Base-by-base conservation (phyloP, 352 stramenopile species). In the Labyrinthula sp. region DNA sequence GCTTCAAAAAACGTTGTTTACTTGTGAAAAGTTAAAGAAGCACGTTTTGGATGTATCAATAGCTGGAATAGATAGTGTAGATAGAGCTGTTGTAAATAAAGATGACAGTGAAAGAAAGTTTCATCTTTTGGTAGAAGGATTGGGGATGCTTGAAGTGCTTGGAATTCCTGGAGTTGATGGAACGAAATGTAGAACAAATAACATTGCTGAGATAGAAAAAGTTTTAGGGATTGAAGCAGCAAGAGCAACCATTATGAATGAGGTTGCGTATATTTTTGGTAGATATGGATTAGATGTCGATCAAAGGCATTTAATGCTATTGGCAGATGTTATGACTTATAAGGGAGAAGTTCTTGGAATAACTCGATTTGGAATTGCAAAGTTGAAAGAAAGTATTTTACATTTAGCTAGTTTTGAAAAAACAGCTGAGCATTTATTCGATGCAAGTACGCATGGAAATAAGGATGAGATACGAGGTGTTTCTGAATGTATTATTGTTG, bases 271-370 rank as follows among this genome's bases (percentile, higher is more conserved):
- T 63, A 97, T 97, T 20, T 66, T 97, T 96, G 84, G 85, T 70
- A 54, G 81, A 74, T 97, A 97, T 65, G 89, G 90, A 47, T 95
- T 99, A 43, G 79, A 78, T 39, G 96, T 99, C 50, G 89, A 99
- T 57, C 72, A 71, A 43, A 78, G 91, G n/a, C 91, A 99, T 67
- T 69, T 97, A 58, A 85, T 96, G 66, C 67, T 99, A 30, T 63
- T 99, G 30, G 92, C 85, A 27, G 91, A 99, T 67, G 89, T 97
- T 34, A 99, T 99, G 91, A 97, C 91, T 30, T 97, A 67, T 94
- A 55, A 83, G 68, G 61, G 85, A 22, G 71, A 86, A 56, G 65
- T 89, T 23, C 61, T 90, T 20, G 77, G 75, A 26, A 89, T 90
- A 45, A 90, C 75, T 7, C 60, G 89, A 15, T 97, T 97, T 64